Evolutionary conservation across 192 early-diverging fungal genomes (phyloP).

Genomic region (Backusella liffmaniae): DNA sequence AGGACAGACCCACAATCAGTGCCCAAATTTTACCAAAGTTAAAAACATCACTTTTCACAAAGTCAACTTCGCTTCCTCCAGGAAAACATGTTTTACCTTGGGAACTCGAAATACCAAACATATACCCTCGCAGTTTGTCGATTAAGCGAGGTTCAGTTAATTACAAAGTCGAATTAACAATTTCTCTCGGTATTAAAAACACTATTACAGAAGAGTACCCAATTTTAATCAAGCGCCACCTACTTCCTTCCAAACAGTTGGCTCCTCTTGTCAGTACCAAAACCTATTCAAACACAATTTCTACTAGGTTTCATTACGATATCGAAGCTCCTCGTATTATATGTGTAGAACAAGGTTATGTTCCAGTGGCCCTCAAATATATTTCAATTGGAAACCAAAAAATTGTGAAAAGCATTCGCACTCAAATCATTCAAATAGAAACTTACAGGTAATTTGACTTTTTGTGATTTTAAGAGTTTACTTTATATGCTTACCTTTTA

Average conservation of each 20-base stretch:
- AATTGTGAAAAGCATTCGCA: conserved; percentile 13
- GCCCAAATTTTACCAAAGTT: conserved; percentile 25
- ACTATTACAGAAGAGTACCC: conserved; percentile 21
- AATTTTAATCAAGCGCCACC: conserved; percentile 19
- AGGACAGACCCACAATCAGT: background rate
- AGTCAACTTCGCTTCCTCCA: conserved; percentile 9
- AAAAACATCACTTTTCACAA: conserved; percentile 9
- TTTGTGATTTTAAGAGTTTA: background rate
- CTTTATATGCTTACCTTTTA: background rate
- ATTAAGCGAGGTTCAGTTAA: conserved; percentile 23
- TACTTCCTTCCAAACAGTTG: conserved; percentile 7
- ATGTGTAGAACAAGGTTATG: conserved; percentile 24
- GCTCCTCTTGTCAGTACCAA: conserved; percentile 11
- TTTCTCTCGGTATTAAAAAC: conserved; percentile 20
- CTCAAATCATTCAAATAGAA: conserved; percentile 32
- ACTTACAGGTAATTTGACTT: conserved; percentile 21
- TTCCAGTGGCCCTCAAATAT: conserved; percentile 18
- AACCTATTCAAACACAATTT: conserved; percentile 19
- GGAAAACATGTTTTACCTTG: conserved; percentile 27
- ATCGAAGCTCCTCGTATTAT: conserved; percentile 27
- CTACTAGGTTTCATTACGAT: conserved; percentile 32
- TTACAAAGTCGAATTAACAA: conserved; percentile 19
- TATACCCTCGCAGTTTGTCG: conserved; percentile 17
- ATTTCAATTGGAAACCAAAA: conserved; percentile 9
- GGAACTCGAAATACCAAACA: conserved; percentile 33